Conservation (phyloP, 1,284 basidiomycete species). For the Erythrobasidium hasegawianum region DNA sequence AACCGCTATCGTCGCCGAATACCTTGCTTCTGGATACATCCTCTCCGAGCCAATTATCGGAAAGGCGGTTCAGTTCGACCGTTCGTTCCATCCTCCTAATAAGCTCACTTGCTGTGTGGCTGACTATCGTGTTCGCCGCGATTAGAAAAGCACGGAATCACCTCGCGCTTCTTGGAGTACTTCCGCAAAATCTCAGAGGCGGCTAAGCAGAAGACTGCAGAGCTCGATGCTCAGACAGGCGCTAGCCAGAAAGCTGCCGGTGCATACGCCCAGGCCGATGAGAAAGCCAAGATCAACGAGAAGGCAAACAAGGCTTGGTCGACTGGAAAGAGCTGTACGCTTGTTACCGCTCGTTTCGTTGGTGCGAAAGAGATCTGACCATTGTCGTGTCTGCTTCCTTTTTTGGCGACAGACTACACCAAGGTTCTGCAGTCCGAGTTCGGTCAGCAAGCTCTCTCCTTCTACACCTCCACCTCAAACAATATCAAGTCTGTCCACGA, state of each 20-base stretch:
- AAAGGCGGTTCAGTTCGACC: conserved; percentile 63
- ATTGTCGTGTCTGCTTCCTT: conserved; percentile 32
- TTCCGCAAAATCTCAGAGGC: conserved; percentile 64
- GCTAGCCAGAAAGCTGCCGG: conserved; percentile 63
- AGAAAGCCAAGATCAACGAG: conserved; percentile 71
- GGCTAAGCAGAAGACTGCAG: conserved; percentile 63
- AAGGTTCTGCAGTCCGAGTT: conserved; percentile 27
- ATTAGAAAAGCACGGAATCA: conserved; percentile 78
- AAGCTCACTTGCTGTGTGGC: neutral
- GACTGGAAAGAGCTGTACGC: conserved; percentile 57
- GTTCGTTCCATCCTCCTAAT: neutral
- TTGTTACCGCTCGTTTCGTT: too few species aligned
- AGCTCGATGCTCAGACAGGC: conserved; percentile 74
- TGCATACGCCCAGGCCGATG: conserved; percentile 58
- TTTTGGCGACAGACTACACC: conserved; percentile 13
- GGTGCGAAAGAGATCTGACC: too few species aligned
- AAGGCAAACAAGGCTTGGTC: conserved; percentile 63
- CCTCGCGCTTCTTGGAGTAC: conserved; percentile 72
- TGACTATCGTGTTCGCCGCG: neutral
- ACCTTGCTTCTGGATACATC: conserved; percentile 77
- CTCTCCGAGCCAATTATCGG: conserved; percentile 74
- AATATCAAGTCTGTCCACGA: conserved; percentile 80
- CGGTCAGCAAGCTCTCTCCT: conserved; percentile 49
- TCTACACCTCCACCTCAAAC: conserved; percentile 76
- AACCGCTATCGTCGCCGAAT: conserved; percentile 73